Base-by-base conservation (phyloP, 345 rosid genomes). In the Populus simonii region DNA sequence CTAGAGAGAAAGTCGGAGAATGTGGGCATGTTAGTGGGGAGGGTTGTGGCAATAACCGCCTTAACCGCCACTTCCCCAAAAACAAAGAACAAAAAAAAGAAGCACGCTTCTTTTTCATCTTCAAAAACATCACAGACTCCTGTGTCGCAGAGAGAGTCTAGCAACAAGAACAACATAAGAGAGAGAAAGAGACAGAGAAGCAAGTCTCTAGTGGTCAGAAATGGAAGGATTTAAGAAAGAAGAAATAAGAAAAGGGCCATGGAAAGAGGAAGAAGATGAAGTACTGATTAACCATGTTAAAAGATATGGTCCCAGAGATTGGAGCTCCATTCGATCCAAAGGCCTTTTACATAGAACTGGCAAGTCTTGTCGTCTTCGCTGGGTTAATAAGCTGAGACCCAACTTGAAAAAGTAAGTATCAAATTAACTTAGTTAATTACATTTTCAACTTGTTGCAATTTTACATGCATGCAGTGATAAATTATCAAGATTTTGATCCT, bases 251-350 rank as follows among this genome's bases (percentile, higher is more conserved):
- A 96, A 96, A 86, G 97, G 99, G 53, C 94, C 98, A 68, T 92
- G 99, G 99, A 91, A 91, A 83, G 87, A 88, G 1, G 99, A 96
- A 68, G 99, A 96, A 83, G 99, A 96, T 74, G 86, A 91, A 72
- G 93, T 93, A 3, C 80, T 96, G 2, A 83, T 88, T 35, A 91
- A 83, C 84, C 98, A 91, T 31, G 98, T 96, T 3, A 88, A 81
- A 71, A 84, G 80, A 73, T 88, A 90, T 39, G 98, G 99, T 12
- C 93, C 98, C 65, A 88, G 96, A 17, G 99, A 93, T 81, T 96
- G 98, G 99, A 93, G 98, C 96, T 93, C 98, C 92, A 91, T 93
- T 91, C 96, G 94, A 92, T 91, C 98, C 99, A 96, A 96, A 89
- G 98, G 97, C 33, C 91, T 92, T 66, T 83, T 93, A 68, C 92